These are phyloP conservation scores for Ogataea degrootiae DNA, from an alignment of 805 yeast species.

Conservation along the genomic window DNA sequence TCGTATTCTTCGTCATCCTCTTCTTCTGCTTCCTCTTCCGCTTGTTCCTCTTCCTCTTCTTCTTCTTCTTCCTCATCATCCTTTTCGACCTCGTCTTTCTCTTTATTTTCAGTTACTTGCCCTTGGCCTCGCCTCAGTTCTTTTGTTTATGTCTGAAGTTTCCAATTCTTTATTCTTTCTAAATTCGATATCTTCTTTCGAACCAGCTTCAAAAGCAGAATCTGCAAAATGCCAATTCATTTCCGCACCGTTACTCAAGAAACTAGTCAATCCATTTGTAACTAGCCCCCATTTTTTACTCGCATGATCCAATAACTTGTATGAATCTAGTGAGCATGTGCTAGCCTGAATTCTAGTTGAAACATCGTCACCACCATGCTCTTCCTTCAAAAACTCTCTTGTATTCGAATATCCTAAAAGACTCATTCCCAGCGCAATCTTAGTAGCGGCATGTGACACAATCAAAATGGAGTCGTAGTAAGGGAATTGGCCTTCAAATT, in stretches of 20 bases:
- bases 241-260: constrained; percentile 75
- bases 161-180: constrained; percentile 32
- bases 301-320: constrained; percentile 28
- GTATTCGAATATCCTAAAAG: constrained; percentile 50
- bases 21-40: constrained; percentile 1
- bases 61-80: constrained; percentile 3
- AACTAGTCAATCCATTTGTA: constrained; percentile 71
- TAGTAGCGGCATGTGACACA: constrained; percentile 92
- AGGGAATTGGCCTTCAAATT: constrained; percentile 54
- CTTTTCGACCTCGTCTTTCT: neutral
- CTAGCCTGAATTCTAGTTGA: constrained; percentile 57
- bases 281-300: constrained; percentile 49
- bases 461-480: constrained; percentile 57
- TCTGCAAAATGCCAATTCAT: constrained; percentile 85
- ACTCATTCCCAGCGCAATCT: constrained; percentile 81
- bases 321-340: constrained; percentile 78
- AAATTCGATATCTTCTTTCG: constrained; percentile 74
- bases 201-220: constrained; percentile 75
- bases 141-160: constrained; percentile 9
- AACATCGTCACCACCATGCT: constrained; percentile 35
- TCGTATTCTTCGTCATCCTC: constrained; percentile 31
- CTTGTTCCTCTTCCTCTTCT: constrained; percentile 5
- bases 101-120: neutral
- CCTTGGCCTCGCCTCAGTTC: constrained; percentile 2
- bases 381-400: constrained; percentile 46